Conservation (phyloP, 441 rosid genomes). For the Erodium texanum region DNA sequence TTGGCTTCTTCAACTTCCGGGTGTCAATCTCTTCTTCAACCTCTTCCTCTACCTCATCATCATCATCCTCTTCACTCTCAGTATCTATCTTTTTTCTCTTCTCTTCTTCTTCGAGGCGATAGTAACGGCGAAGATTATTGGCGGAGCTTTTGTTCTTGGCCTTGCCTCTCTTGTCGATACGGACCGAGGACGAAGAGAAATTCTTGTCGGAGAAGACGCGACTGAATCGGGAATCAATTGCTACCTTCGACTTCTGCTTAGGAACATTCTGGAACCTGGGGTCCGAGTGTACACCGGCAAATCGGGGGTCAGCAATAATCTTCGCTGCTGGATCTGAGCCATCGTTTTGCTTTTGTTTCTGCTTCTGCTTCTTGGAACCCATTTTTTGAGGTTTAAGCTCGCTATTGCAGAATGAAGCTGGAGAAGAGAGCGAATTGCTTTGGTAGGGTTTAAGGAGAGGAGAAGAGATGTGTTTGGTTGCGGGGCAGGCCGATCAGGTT, state of each 20-base stretch:
- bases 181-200: constrained; percentile 42
- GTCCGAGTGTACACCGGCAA: constrained; percentile 56
- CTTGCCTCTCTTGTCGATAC: constrained; percentile 67
- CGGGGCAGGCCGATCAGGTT: not conserved
- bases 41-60: constrained; percentile 17
- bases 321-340: not conserved
- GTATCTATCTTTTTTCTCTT: constrained; percentile 13
- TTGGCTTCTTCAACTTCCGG: constrained; percentile 19
- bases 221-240: constrained; percentile 65
- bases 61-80: constrained; percentile 13
- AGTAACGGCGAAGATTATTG: constrained; percentile 49
- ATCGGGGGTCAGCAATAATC: constrained; percentile 52
- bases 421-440: not conserved
- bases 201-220: constrained; percentile 47
- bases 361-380: constrained; percentile 36
- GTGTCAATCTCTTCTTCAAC: constrained; percentile 26
- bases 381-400: constrained; percentile 18
- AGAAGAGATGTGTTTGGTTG: constrained; percentile 2
- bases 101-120: constrained; percentile 37
- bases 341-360: constrained; percentile 18
- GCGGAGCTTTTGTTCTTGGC: constrained; percentile 29
- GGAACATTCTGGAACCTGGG: constrained; percentile 66
- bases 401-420: not conserved
- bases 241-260: constrained; percentile 51
- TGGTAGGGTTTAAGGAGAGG: constrained; percentile 5